Evolutionary conservation across 75 land plant species (phyloP), one percentile per base, ranked within the genome.

Genomic region (Cupressus sempervirens): DNA sequence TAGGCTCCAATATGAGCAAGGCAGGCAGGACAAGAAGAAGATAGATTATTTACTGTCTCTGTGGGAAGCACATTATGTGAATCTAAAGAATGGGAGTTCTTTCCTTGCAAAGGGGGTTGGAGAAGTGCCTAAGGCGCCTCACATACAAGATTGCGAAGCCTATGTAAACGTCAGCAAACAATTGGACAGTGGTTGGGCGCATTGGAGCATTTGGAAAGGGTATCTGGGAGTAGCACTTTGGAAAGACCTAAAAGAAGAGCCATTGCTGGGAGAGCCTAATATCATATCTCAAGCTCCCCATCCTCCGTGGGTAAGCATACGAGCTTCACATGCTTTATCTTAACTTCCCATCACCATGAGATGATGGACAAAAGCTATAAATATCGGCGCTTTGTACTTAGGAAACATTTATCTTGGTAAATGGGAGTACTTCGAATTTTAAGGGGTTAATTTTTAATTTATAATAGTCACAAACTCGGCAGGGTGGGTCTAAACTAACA

Each of bases 291-390:
- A 88, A 83, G 94, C 90, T 83, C 86, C 90, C 85, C 87, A 90
- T 91, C 94, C 96, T 89, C 98, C 98, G 40, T 96, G 98, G 98
- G 98, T 96, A 91, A 76, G 93, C 87, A 9, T 40, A 50, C 52
- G 12, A 50, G 52, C 52, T 50, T 50, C 13, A 50, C 52, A 50
- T 12, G 52, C 52, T 50, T 12, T 50, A 50, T 50, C 52, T 50
- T 50, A 50, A 11, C 52, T 50, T 50, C n/a, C n/a, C 52, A 0
- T 12, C n/a, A n/a, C n/a, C n/a, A 50, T 50, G 10, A 11, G 52
- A 50, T 50, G 52, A 50, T 50, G 52, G 52, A 50, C 52, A 50
- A 10, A 50, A 50, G 52, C 52, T 50, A 50, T 0, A 50, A 50
- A 50, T 12, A 50, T 50, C 1, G 14, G 52, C 52, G 52, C 9